phyloP scores from a whole-genome alignment of 768 basidiomycete species.

The Lactarius vividus region DNA sequence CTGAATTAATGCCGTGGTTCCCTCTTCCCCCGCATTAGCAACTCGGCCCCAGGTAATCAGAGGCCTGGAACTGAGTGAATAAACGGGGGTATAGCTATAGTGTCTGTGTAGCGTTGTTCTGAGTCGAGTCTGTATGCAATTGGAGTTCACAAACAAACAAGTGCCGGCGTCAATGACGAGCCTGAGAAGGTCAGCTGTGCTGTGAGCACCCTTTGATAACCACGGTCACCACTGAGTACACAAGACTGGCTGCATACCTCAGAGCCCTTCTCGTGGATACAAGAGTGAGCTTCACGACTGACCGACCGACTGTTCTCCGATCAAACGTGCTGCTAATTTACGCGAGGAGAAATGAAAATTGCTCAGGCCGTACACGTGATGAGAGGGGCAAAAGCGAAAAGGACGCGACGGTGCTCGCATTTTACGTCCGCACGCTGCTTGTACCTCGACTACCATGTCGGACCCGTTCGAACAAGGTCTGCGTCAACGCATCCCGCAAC shows the following conservation, averaged over 20 bases:
- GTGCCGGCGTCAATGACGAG: not conserved
- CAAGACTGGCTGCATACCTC: not conserved
- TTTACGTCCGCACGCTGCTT: constrained; percentile 17
- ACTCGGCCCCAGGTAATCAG: constrained; percentile 19
- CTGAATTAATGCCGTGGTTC: constrained; percentile 22
- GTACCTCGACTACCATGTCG: constrained; percentile 19
- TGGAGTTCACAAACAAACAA: not conserved
- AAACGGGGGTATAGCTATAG: not conserved
- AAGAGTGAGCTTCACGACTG: not conserved
- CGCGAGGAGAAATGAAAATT: too few species aligned
- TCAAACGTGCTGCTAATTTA: too few species aligned
- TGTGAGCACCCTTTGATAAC: not conserved
- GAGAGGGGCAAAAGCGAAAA: not conserved
- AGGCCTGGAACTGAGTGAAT: constrained; percentile 24
- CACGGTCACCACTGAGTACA: not conserved
- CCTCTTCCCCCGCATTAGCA: constrained; percentile 25
- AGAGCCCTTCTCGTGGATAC: not conserved
- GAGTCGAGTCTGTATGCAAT: not conserved
- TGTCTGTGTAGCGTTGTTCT: not conserved
- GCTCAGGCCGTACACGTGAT: constrained; percentile 23
- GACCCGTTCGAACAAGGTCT: constrained; percentile 3
- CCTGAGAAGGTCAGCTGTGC: not conserved
- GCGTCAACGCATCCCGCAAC: constrained; percentile 14
- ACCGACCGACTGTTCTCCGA: too few species aligned
- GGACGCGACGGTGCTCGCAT: not conserved